phyloP scores from a whole-genome alignment of 2,329 filamentous ascomycete genomes.

The Penicillium sp. region DNA sequence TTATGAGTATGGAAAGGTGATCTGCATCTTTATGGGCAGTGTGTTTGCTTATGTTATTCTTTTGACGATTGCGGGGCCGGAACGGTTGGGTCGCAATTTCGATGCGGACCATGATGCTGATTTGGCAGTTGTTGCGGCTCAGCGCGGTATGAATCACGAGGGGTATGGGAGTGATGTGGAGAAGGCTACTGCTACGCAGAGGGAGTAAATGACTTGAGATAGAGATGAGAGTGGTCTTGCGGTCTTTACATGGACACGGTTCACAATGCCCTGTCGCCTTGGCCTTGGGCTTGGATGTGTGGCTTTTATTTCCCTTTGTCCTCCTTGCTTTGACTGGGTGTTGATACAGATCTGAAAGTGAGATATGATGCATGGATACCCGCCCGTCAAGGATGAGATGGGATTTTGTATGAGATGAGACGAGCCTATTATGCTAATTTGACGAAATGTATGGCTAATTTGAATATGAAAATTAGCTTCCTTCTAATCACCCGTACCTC shows the following conservation, averaged over 20 bases:
- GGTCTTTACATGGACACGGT: too few species aligned
- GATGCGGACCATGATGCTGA: conserved; percentile 54
- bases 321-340: not conserved
- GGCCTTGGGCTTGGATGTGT: too few species aligned
- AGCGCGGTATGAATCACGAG: conserved; percentile 29
- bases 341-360: not conserved
- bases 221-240: not conserved
- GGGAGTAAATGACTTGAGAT: not conserved
- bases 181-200: conserved; percentile 26
- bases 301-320: not conserved
- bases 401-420: not conserved
- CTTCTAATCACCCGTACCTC: not conserved
- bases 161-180: conserved; percentile 35
- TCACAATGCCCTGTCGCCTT: too few species aligned
- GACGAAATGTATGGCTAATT: not conserved
- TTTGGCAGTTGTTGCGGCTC: conserved; percentile 48
- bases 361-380: not conserved
- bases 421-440: too few species aligned
- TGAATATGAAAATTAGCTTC: not conserved
- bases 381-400: not conserved
- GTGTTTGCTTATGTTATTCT: conserved; percentile 69
- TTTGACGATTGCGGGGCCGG: conserved; percentile 52
- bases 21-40: conserved; percentile 88
- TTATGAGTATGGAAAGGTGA: conserved; percentile 79
- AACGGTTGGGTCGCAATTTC: conserved; percentile 52